Evolutionary conservation across 495 filamentous ascomycete genomes (phyloP).

Genomic region (Penicillium ochrochloron): DNA sequence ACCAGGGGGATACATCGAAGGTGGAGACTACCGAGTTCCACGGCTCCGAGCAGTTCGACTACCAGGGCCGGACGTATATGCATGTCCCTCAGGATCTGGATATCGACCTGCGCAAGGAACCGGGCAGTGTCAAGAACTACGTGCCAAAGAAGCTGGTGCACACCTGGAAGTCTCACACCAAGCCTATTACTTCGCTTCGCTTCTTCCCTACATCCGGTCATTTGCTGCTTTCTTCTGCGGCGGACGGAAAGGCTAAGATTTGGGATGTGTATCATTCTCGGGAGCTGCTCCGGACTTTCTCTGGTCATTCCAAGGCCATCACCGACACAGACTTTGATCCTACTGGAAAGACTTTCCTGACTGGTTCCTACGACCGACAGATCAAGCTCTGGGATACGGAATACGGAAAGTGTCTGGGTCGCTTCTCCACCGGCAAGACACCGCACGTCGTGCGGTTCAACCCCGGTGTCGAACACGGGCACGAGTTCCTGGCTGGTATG

Average conservation of each 20-base stretch:
- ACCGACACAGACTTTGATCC: conserved; percentile 88
- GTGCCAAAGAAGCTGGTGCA: conserved; percentile 92
- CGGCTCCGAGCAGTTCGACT: conserved; percentile 81
- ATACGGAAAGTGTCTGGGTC: conserved; percentile 81
- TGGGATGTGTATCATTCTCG: conserved; percentile 92
- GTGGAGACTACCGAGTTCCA: conserved; percentile 88
- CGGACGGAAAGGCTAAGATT: conserved; percentile 89
- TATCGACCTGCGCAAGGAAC: conserved; percentile 82
- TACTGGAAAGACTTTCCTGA: conserved; percentile 83
- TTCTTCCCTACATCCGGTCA: conserved; percentile 90
- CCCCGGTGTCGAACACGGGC: conserved; percentile 70
- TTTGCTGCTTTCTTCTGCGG: conserved; percentile 80
- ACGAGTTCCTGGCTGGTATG: conserved; percentile 95
- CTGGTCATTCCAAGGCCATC: conserved; percentile 86
- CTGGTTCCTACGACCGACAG: conserved; percentile 88
- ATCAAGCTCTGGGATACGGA: conserved; percentile 99
- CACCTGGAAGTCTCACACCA: conserved; percentile 85
- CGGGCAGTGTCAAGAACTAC: conserved; percentile 80
- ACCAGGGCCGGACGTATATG: conserved; percentile 79
- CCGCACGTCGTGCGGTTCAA: conserved; percentile 96
- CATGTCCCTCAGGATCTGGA: conserved; percentile 96
- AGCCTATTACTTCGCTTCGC: conserved; percentile 81
- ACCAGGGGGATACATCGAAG: conserved; percentile 56
- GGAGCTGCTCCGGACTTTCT: conserved; percentile 86
- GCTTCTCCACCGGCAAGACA: conserved; percentile 90